These are phyloP conservation scores for Bruguiera parviflora DNA, from an alignment of 345 rosid species.

Conservation along the genomic window DNA sequence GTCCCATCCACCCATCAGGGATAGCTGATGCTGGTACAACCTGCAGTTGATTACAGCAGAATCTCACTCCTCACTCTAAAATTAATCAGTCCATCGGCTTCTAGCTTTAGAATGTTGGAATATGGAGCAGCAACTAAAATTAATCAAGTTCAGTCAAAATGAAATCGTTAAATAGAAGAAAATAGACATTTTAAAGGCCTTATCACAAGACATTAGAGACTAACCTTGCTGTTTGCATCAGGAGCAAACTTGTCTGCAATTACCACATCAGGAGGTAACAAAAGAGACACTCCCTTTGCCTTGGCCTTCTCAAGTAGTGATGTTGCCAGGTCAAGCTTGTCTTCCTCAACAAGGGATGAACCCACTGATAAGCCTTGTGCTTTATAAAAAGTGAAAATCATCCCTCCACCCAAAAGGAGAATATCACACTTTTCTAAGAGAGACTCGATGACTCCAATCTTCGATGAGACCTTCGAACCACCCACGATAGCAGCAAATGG, in stretches of 20 bases:
- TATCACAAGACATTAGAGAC: conserved; percentile 16
- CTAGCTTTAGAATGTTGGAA: not conserved
- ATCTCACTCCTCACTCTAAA: conserved; percentile 4
- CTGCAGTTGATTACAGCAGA: conserved; percentile 36
- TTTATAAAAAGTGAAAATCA: conserved; percentile 97
- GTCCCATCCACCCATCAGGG: conserved; percentile 98
- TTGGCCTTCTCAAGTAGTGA: conserved; percentile 85
- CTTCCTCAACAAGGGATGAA: conserved; percentile 91
- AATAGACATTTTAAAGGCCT: not conserved
- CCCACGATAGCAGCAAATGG: conserved; percentile 98
- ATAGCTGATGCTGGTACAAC: conserved; percentile 67
- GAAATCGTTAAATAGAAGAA: not conserved
- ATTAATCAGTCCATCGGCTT: not conserved
- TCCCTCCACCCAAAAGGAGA: conserved; percentile 93
- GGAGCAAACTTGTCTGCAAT: conserved; percentile 90
- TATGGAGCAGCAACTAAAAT: not conserved
- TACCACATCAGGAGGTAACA: conserved; percentile 81
- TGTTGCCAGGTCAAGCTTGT: conserved; percentile 81
- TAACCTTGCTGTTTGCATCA: conserved; percentile 86
- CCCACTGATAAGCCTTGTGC: conserved; percentile 86
- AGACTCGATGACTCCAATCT: conserved; percentile 93
- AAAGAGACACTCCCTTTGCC: conserved; percentile 78
- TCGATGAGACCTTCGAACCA: conserved; percentile 87
- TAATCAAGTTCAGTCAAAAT: not conserved
- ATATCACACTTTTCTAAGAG: conserved; percentile 77